Conservation (phyloP, 176 grass and related monocot species). For the Themeda triandra region DNA sequence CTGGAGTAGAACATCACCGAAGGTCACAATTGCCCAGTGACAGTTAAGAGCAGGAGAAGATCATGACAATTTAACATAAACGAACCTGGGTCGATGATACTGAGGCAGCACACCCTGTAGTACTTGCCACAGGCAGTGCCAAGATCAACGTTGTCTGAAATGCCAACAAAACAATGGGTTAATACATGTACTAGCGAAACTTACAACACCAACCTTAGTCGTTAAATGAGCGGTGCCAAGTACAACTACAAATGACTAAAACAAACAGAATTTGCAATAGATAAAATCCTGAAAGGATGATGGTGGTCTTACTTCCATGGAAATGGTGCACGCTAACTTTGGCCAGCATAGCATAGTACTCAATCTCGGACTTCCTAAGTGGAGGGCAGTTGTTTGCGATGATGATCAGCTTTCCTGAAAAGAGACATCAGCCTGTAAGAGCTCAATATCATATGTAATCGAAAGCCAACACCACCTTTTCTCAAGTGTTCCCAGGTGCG, state of each 20-base stretch:
- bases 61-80: background rate
- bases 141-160: slow-evolving; percentile 93
- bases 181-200: background rate
- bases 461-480: background rate
- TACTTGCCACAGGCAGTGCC: slow-evolving; percentile 95
- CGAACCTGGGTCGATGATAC: slow-evolving; percentile 87
- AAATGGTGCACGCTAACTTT: slow-evolving; percentile 95
- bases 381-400: slow-evolving; percentile 95
- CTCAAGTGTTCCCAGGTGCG: background rate
- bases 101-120: slow-evolving; percentile 90
- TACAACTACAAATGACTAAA: background rate
- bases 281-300: background rate
- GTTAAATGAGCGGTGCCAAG: too few relatives aligned
- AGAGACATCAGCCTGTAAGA: background rate
- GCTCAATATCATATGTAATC: background rate
- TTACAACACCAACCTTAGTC: background rate
- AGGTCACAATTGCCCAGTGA: background rate
- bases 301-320: slow-evolving; percentile 75
- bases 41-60: background rate
- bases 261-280: background rate
- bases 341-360: slow-evolving; percentile 96
- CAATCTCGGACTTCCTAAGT: slow-evolving; percentile 89
- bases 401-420: slow-evolving; percentile 83
- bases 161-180: background rate
- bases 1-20: slow-evolving; percentile 22